Evolutionary conservation across 2,329 filamentous ascomycete species (phyloP).

Genomic region (Colletotrichum magnum): DNA sequence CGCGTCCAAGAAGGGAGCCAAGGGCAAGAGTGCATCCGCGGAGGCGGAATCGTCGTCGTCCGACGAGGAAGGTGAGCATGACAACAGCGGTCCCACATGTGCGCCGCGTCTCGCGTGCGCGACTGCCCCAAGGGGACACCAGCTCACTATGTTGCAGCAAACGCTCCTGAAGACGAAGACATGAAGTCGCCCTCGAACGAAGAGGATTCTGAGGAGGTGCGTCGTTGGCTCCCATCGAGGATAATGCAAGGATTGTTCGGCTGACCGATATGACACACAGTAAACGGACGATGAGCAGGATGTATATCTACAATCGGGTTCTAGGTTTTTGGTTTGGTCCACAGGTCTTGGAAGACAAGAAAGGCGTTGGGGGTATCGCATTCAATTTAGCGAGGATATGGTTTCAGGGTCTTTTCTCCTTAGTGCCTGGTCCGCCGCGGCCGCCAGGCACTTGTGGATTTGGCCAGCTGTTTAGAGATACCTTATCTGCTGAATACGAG

Average conservation of each 20-base stretch:
- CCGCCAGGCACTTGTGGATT: conserved; percentile 4
- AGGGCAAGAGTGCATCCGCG: conserved; percentile 31
- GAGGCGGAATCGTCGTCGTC: conserved; percentile 17
- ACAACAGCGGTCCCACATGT: neutral
- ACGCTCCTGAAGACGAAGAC: conserved; percentile 14
- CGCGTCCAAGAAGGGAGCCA: conserved; percentile 39
- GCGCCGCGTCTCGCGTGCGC: neutral
- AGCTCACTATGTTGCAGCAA: conserved; percentile 29
- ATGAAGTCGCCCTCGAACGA: conserved; percentile 22
- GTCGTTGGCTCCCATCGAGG: conserved; percentile 29
- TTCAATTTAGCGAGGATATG: conserved; percentile 18
- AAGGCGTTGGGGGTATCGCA: conserved; percentile 21
- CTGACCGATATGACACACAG: conserved; percentile 33
- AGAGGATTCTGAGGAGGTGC: conserved; percentile 35
- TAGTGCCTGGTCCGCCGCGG: neutral
- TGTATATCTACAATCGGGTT: conserved; percentile 22
- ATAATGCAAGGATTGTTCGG: conserved; percentile 31
- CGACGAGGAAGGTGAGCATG: conserved; percentile 36
- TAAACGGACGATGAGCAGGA: conserved; percentile 21
- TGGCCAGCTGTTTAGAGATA: conserved; percentile 20
- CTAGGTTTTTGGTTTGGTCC: conserved; percentile 11
- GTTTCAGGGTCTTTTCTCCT: conserved; percentile 13
- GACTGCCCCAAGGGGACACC: neutral
- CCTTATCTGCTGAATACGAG: conserved; percentile 29
- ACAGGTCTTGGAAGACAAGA: conserved; percentile 10